Base-by-base conservation (phyloP, 129 eudicot genomes). In the Erigeron canadensis region DNA sequence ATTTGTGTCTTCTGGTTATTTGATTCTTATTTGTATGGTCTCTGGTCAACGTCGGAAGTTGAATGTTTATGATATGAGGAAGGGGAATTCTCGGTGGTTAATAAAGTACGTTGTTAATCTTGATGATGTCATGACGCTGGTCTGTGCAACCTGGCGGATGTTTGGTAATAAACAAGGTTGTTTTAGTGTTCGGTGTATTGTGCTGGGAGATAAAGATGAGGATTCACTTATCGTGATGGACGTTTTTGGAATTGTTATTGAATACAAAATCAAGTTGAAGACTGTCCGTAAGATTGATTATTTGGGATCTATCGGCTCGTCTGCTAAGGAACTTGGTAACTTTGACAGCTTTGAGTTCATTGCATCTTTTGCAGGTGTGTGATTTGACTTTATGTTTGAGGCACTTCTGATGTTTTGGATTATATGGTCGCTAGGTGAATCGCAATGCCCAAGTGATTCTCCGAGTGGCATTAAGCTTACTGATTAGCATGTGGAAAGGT, bases 331-430 rank as follows among this genome's bases (percentile, higher is more conserved):
- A 45, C 50, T 11, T 45, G 7, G 10, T 3, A 45, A 45, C 10
- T 45, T 45, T 12, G 50, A 11, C 10, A n/a, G 39, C 37, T 72
- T 72, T 45, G 38, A n/a, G 47, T 72, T 72, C 17, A 34, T 72
- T 72, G 60, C 77, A 60, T 72, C 69, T 17, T 4, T 59, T 60
- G 77, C 60, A 13, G 37, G 37, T 72, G 76, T 44, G 59, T 72
- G 77, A 72, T 43, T 28, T 10, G 34, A 37, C 69, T 10, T 19
- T 43, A 23, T 17, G 60, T 47, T 22, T 60, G 46, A 44, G 76
- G 58, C 56, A 71, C 34, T 28, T 28, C 3, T 28, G 34, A 1
- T 28, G n/a, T 28, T 28, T 28, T 28, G 34, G 1, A 3, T 28
- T 28, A 28, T 28, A 28, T 28, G 1, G 34, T 28, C 34, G 34